Evolutionary conservation across 768 basidiomycete genomes (phyloP).

Genomic region (Glaciozyma martinii): DNA sequence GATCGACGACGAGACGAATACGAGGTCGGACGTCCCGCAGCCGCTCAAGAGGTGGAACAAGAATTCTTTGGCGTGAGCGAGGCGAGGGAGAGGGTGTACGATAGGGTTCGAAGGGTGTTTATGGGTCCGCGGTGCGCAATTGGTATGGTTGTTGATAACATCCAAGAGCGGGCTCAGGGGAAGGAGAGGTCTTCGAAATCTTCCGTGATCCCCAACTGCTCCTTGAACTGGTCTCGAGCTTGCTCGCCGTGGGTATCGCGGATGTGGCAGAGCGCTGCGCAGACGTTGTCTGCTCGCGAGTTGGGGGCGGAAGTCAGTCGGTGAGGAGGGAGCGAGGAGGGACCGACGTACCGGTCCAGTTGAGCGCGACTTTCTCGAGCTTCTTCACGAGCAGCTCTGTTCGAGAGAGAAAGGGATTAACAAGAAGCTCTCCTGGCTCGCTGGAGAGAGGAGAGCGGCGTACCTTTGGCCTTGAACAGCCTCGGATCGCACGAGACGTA

Average conservation of each 20-base stretch:
- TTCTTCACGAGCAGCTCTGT: not conserved
- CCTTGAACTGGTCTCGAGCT: not conserved
- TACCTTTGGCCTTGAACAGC: not conserved
- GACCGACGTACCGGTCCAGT: not conserved
- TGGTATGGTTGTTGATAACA: too few species aligned
- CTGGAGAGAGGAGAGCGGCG: not conserved
- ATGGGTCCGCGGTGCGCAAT: too few species aligned
- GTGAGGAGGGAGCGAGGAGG: not conserved
- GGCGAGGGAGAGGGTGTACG: not conserved
- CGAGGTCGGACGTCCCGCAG: slow-evolving; percentile 11
- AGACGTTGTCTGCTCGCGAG: not conserved
- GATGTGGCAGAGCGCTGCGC: not conserved
- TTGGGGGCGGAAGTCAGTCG: too few species aligned
- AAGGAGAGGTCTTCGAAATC: slow-evolving; percentile 1
- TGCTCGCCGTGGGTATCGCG: not conserved
- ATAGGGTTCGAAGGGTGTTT: too few species aligned
- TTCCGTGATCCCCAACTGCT: not conserved
- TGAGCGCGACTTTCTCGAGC: not conserved
- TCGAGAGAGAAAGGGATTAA: not conserved
- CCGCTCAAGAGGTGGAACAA: slow-evolving; percentile 19
- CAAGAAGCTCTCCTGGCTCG: not conserved
- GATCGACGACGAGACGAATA: slow-evolving; percentile 16
- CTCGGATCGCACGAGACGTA: not conserved
- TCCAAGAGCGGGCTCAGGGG: not conserved
- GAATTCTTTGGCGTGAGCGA: slow-evolving; percentile 5